phyloP scores from a whole-genome alignment of 2,329 filamentous ascomycete genomes.

The Cladorrhinum sp. region DNA sequence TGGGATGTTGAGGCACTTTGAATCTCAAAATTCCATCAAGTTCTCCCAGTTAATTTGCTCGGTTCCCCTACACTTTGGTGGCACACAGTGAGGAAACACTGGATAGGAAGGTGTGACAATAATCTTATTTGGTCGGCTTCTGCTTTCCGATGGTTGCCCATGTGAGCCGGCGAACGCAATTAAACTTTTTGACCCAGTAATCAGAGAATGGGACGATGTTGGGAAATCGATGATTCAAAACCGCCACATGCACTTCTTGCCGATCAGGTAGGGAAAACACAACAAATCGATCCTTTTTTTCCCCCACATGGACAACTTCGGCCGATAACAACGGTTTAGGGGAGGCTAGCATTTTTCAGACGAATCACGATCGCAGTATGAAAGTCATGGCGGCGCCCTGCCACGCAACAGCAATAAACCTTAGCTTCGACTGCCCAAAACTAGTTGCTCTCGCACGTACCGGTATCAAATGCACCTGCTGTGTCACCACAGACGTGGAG shows the following conservation, averaged over 20 bases:
- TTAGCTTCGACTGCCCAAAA: neutral
- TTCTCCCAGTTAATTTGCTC: too few species aligned
- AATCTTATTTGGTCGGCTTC: neutral
- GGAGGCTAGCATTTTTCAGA: neutral
- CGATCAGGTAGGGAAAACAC: neutral
- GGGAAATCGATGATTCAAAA: neutral
- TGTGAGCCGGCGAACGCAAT: neutral
- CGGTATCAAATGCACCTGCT: neutral
- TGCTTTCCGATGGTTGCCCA: neutral
- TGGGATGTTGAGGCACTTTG: too few species aligned
- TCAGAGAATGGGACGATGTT: neutral
- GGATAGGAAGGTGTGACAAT: neutral
- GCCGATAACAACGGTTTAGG: neutral
- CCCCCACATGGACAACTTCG: neutral
- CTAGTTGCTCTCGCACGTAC: neutral
- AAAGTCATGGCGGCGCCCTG: neutral
- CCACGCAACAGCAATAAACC: neutral
- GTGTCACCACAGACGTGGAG: neutral
- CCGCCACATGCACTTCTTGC: neutral
- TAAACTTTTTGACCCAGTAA: neutral
- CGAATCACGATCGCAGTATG: neutral
- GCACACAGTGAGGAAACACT: neutral
- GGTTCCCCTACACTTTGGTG: too few species aligned
- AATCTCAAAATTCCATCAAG: too few species aligned
- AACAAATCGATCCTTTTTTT: neutral